Evolutionary conservation across 495 filamentous ascomycete genomes (phyloP).

Genomic region (Lindgomyces ingoldianus): DNA sequence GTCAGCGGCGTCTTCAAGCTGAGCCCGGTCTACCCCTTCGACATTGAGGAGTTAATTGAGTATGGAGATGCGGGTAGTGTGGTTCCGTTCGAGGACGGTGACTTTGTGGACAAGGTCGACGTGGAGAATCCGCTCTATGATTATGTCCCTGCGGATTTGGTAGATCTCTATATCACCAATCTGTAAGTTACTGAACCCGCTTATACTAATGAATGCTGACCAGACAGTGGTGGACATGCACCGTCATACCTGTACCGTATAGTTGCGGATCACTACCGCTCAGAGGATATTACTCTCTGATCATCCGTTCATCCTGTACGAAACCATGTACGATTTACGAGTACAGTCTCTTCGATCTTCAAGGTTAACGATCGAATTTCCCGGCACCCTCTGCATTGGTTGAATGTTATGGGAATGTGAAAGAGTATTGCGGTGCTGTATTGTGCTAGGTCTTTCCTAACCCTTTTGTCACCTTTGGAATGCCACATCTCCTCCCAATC

Average conservation of each 20-base stretch:
- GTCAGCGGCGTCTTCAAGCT: conserved; percentile 87
- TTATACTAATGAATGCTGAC: conserved; percentile 1
- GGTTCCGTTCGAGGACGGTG: conserved; percentile 71
- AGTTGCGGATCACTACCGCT: conserved; percentile 80
- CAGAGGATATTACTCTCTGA: conserved; percentile 70
- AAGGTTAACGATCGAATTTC: too few relatives aligned
- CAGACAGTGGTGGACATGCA: conserved; percentile 34
- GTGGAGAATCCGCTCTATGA: conserved; percentile 80
- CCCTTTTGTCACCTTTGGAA: too few relatives aligned
- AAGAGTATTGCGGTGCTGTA: too few relatives aligned
- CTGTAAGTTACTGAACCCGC: conserved; percentile 59
- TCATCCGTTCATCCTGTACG: too few relatives aligned
- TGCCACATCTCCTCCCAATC: too few relatives aligned
- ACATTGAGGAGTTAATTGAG: conserved; percentile 75
- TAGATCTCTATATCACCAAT: conserved; percentile 91
- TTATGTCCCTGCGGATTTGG: conserved; percentile 76
- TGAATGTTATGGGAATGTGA: too few relatives aligned
- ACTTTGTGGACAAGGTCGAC: conserved; percentile 72
- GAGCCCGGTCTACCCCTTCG: conserved; percentile 81
- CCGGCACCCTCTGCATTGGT: too few relatives aligned
- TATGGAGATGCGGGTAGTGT: conserved; percentile 75
- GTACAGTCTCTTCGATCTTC: too few relatives aligned
- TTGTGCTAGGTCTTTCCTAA: too few relatives aligned
- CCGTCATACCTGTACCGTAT: conserved; percentile 79
- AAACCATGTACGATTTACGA: too few relatives aligned